Evolutionary conservation across 176 grass and related monocot species (phyloP).

Genomic region (Oryza coarctata): DNA sequence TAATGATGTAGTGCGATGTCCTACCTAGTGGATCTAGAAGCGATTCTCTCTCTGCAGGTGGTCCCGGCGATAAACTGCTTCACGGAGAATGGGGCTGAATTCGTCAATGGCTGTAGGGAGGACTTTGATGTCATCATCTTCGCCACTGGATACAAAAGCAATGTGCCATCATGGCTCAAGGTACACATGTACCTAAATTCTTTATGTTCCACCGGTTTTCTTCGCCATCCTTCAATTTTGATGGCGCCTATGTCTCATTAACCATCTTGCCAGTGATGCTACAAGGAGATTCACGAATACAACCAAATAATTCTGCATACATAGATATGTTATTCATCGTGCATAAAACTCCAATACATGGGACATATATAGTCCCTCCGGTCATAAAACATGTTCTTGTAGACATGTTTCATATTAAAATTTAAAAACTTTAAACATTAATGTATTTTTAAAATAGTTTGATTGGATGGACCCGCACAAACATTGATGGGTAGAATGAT

Average conservation of each 20-base stretch:
- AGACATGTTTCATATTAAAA: not conserved
- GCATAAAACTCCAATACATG: too few species aligned
- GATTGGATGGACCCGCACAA: not conserved
- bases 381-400: too few species aligned
- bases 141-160: conserved; percentile 88
- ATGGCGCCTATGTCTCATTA: not conserved
- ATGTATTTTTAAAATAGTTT: not conserved
- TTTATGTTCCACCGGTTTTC: not conserved
- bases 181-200: conserved; percentile 25
- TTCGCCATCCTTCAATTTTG: not conserved
- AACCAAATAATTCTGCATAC: too few species aligned
- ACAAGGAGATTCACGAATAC: not conserved
- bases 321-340: too few species aligned
- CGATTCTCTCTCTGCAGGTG: conserved; percentile 56
- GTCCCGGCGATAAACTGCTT: conserved; percentile 64
- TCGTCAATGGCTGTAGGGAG: conserved; percentile 52
- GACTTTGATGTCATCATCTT: conserved; percentile 75
- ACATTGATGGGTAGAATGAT: not conserved
- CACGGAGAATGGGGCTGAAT: conserved; percentile 53
- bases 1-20: not conserved
- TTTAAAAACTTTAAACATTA: not conserved
- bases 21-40: conserved; percentile 24
- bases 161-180: conserved; percentile 92
- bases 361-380: not conserved
- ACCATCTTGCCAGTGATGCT: not conserved